These are phyloP conservation scores for Aspergillus pseudoviridinutans DNA, from an alignment of 2,329 filamentous ascomycete genomes.

Conservation along the genomic window DNA sequence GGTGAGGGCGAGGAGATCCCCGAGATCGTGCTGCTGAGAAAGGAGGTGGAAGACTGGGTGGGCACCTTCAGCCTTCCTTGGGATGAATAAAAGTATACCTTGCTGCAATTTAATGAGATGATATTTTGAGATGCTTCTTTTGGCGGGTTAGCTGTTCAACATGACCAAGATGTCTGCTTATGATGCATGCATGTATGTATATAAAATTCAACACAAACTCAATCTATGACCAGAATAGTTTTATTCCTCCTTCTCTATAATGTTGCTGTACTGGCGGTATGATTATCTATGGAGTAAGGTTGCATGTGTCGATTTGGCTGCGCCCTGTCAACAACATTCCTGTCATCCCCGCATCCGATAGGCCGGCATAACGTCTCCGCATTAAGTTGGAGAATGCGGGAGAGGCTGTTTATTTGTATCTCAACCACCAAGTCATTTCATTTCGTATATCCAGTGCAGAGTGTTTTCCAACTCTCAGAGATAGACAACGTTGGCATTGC, in stretches of 20 bases:
- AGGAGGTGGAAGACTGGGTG: conserved; percentile 89
- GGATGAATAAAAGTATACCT: conserved; percentile 44
- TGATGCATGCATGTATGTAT: conserved; percentile 15
- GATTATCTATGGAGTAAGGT: no score
- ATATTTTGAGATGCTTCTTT: not conserved
- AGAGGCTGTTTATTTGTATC: not conserved
- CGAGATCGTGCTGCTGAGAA: conserved; percentile 79
- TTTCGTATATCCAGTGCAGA: not conserved
- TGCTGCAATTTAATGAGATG: conserved; percentile 1
- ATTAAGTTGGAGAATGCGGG: not conserved
- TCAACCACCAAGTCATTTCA: not conserved
- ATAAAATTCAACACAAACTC: conserved; percentile 12
- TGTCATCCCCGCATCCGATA: not conserved
- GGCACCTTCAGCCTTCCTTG: conserved; percentile 84
- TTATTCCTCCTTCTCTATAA: no score
- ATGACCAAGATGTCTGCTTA: not conserved
- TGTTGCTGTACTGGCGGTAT: no score
- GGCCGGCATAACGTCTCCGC: not conserved
- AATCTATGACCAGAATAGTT: not conserved
- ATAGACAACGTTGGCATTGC: not conserved
- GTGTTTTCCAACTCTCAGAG: not conserved
- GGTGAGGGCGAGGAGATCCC: conserved; percentile 71
- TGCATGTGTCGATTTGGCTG: not conserved
- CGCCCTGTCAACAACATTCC: not conserved
- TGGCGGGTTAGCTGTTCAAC: not conserved